phyloP scores from a whole-genome alignment of 768 basidiomycete genomes.

The Tylopilus felleus region DNA sequence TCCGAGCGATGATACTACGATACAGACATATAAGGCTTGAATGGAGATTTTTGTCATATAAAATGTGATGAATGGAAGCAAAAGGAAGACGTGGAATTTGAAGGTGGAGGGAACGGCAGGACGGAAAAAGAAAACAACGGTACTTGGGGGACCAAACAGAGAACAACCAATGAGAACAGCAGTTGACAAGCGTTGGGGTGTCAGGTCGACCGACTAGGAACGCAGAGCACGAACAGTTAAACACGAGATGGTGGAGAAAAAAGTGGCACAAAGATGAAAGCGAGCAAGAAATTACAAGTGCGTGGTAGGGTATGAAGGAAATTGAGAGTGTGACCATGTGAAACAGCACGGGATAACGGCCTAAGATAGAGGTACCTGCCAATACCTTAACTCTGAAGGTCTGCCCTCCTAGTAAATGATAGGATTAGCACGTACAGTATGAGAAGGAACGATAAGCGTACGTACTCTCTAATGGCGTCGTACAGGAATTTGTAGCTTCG shows the following conservation, averaged over 20 bases:
- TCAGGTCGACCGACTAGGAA: constrained; percentile 15
- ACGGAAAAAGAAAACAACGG: no score
- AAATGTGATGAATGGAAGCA: constrained; percentile 12
- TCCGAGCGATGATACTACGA: constrained; percentile 24
- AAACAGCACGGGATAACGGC: neutral
- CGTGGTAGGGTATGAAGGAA: constrained; percentile 30
- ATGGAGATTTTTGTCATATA: constrained; percentile 30
- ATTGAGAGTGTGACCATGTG: constrained; percentile 7
- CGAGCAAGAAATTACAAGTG: constrained; percentile 21
- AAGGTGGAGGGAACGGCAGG: neutral
- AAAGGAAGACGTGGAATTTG: neutral
- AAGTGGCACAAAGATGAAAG: neutral
- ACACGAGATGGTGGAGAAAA: constrained; percentile 8
- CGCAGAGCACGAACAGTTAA: constrained; percentile 21
- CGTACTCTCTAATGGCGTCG: constrained; percentile 82
- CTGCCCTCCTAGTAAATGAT: constrained; percentile 31
- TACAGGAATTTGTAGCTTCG: constrained; percentile 92
- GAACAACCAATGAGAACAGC: constrained; percentile 17
- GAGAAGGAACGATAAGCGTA: constrained; percentile 21
- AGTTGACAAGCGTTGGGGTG: constrained; percentile 7
- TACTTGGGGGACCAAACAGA: neutral
- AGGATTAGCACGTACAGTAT: constrained; percentile 9
- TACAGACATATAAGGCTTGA: constrained; percentile 28
- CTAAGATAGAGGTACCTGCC: constrained; percentile 25
- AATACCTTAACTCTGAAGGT: constrained; percentile 34